Percentiles rank a stretch among this genome's conserved stretches.
Conservation (phyloP, 2,329 filamentous ascomycete genomes). For the Diaporthe helianthi region DNA sequence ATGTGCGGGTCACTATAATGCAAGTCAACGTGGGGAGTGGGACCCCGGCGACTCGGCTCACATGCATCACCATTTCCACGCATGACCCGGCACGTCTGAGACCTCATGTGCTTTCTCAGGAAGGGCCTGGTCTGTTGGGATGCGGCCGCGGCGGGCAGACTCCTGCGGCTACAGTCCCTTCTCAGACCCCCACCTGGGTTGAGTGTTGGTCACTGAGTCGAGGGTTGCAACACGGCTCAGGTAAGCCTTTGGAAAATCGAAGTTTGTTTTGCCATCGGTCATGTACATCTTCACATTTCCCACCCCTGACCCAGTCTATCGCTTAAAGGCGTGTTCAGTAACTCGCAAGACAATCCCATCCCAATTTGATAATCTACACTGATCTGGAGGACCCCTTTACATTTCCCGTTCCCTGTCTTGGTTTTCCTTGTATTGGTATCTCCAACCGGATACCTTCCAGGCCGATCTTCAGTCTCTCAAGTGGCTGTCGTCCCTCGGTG, state of each 20-base stretch:
- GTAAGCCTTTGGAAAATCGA: constrained; percentile 24
- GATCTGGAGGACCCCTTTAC: not conserved
- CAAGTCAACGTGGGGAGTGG: constrained; percentile 33
- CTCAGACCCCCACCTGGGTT: not conserved
- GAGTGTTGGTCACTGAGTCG: not conserved
- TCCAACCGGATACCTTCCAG: not conserved
- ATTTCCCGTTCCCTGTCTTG: not conserved
- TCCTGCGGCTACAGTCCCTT: not conserved
- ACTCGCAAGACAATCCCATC: not conserved
- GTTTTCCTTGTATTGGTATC: not conserved
- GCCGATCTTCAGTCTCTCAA: not conserved
- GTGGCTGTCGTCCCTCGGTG: not conserved
- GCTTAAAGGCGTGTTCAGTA: not conserved
- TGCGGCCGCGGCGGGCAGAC: constrained; percentile 6
- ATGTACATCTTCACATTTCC: constrained; percentile 21
- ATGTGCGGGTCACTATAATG: constrained; percentile 30
- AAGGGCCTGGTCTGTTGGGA: constrained; percentile 3
- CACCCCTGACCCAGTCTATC: not conserved
- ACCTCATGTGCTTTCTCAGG: constrained; percentile 17
- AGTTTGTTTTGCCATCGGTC: constrained; percentile 15
- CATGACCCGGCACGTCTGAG: constrained; percentile 27
- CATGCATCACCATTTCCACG: constrained; percentile 18
- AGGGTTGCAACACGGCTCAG: constrained; percentile 9
- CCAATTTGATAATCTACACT: constrained; percentile 5
- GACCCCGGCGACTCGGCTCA: constrained; percentile 22